phyloP scores from a whole-genome alignment of 805 yeast genomes.

The Scheffersomyces amazonensis region DNA sequence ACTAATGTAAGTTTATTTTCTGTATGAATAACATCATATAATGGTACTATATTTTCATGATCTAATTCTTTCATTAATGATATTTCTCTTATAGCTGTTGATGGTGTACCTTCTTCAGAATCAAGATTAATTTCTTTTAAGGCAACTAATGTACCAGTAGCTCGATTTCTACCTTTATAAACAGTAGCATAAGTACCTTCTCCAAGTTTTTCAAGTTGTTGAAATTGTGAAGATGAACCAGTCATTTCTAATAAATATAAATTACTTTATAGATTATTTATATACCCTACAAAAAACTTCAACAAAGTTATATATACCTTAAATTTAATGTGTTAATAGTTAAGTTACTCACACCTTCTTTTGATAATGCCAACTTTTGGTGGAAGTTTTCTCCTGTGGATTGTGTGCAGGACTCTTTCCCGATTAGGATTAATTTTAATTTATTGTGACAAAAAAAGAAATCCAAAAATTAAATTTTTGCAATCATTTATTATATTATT shows the following conservation, averaged over 20 bases:
- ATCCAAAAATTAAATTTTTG: no score
- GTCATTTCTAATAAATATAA: no score
- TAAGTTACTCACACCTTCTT: no score
- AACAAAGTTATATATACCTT: no score
- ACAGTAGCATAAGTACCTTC: conserved; percentile 99
- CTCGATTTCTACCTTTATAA: conserved; percentile 85
- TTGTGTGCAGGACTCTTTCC: neutral
- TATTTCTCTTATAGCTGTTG: conserved; percentile 95
- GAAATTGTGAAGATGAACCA: conserved; percentile 45
- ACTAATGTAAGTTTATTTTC: conserved; percentile 94
- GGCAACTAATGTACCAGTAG: conserved; percentile 88
- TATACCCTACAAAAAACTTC: no score
- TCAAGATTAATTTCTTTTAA: conserved; percentile 92
- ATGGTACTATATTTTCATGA: conserved; percentile 87
- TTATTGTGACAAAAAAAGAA: no score
- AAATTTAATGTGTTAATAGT: no score
- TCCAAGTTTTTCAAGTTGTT: conserved; percentile 77
- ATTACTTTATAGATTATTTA: no score
- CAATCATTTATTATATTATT: neutral
- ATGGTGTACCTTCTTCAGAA: conserved; percentile 97
- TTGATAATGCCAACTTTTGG: no score
- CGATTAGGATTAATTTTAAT: neutral
- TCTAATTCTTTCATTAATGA: conserved; percentile 92
- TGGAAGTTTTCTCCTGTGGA: no score
- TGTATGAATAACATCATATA: conserved; percentile 94